Base-by-base conservation (phyloP, 805 yeast species). In the Yamadazyma olivae region DNA sequence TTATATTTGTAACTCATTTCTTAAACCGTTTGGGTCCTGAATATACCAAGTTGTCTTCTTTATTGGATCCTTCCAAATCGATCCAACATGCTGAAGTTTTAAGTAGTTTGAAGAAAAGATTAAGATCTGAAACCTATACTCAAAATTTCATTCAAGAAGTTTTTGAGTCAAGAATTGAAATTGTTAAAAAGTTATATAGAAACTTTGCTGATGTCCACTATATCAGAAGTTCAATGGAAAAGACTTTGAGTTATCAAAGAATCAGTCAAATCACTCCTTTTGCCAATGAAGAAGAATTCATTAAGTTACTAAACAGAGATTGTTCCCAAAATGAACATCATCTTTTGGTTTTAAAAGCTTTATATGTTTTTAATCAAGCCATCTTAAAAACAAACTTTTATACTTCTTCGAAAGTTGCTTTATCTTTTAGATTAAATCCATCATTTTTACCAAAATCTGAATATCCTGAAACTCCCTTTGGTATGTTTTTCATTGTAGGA, bases 401-500 rank as follows among this genome's bases (percentile, higher is more conserved):
- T 67, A 78, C 87, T 27, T 86, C 96, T 15, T 84, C 97, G 37
- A 91, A 91, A 69, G 95, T 91, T 33, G 99, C 99, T 14, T 73
- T 91, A 41, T 86, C 96, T 3, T 91, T 91, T 73, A 79, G 97
- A 64, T 74, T 93, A 53, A 75, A 88, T 54, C 95, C 99, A 23
- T 65, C 79, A 13, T 84, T 90, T 67, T 74, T 91, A 61, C 96
- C 98, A 30, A 59, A 60, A 38, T 63, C 79, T 20, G 99, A 91
- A 67, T 91, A 90, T 60, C 95, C 97, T 26, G 91, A 87, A 48
- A 83, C 83, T 30, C 95, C 96, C 37, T 93, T 70, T 56, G 99
- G 98, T 46, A 85, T 91, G 83, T 91, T 91, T 67, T 81, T 91
- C 49, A 84, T 90, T 40, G 96, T 93, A 45, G 99, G 99, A 44